These are phyloP conservation scores for Puccinia coronata DNA, from an alignment of 1,284 basidiomycete genomes.

Conservation along the genomic window DNA sequence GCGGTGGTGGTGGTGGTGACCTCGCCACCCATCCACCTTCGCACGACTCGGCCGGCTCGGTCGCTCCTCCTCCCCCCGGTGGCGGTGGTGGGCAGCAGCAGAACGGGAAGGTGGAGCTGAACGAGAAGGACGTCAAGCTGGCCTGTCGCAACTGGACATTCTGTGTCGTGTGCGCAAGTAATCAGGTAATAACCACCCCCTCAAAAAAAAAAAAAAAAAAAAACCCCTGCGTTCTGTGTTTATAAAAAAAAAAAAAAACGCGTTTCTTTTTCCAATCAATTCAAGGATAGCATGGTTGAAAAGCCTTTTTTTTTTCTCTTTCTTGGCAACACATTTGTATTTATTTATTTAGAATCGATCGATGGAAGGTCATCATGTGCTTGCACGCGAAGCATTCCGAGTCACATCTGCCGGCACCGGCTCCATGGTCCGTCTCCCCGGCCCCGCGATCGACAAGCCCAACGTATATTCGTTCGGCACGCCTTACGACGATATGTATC, in stretches of 20 bases:
- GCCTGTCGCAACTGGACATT: conserved; percentile 51
- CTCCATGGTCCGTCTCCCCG: conserved; percentile 92
- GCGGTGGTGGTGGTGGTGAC: too few species aligned
- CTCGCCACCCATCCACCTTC: too few species aligned
- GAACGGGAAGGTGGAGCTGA: background rate
- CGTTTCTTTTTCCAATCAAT: too few species aligned
- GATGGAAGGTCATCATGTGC: conserved; percentile 94
- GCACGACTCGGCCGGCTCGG: too few species aligned
- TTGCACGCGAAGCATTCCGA: conserved; percentile 84
- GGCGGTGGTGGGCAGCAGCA: background rate
- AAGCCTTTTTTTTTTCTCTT: background rate
- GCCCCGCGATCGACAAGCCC: conserved; percentile 93
- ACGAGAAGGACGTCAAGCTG: conserved; percentile 32
- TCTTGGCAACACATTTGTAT: background rate
- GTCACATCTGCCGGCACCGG: conserved; percentile 96
- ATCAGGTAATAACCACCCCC: too few species aligned
- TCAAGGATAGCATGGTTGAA: too few species aligned
- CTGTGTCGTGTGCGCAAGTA: conserved; percentile 59
- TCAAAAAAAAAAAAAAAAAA: too few species aligned
- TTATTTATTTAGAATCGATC: conserved; percentile 77
- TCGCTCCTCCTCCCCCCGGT: background rate
- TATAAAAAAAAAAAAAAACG: too few species aligned
- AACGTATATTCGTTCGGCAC: conserved; percentile 98
- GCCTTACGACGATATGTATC: conserved; percentile 94
- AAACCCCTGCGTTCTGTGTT: too few species aligned